These are phyloP conservation scores for Tulasnella sp. DNA, from an alignment of 768 basidiomycete genomes.

Conservation along the genomic window DNA sequence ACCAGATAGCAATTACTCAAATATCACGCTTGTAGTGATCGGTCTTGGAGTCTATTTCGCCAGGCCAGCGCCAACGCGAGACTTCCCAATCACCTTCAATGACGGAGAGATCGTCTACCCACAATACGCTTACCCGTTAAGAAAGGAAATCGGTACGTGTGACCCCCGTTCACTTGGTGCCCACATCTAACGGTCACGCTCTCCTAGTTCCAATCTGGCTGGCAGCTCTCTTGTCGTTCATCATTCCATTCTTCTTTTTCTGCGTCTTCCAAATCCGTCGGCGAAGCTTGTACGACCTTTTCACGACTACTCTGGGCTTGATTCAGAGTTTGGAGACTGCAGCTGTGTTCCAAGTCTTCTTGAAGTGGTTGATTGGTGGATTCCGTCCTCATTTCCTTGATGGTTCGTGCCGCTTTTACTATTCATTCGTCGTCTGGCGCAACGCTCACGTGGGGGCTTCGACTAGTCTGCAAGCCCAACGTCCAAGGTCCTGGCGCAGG, in stretches of 20 bases:
- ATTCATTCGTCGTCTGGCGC: not conserved
- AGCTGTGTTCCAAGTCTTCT: constrained; percentile 44
- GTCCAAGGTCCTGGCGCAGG: constrained; percentile 36
- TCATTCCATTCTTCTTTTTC: constrained; percentile 55
- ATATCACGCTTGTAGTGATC: constrained; percentile 30
- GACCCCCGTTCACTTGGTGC: not conserved
- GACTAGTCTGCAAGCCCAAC: constrained; percentile 27
- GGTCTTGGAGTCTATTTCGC: constrained; percentile 50
- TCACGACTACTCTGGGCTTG: constrained; percentile 53
- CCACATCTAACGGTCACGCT: not conserved
- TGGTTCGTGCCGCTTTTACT: not conserved
- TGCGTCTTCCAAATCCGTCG: constrained; percentile 53
- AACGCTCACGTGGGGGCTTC: too few species aligned
- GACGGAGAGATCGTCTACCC: constrained; percentile 54
- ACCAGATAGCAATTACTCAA: not conserved
- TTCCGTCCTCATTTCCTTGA: constrained; percentile 51
- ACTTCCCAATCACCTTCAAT: constrained; percentile 47
- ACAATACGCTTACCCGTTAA: constrained; percentile 50
- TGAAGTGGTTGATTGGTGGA: constrained; percentile 55
- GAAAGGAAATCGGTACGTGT: constrained; percentile 44
- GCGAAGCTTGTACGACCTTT: constrained; percentile 46
- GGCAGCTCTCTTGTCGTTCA: constrained; percentile 52
- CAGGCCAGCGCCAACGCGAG: constrained; percentile 44
- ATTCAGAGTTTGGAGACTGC: constrained; percentile 44
- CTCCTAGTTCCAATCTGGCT: constrained; percentile 48